phyloP scores from a whole-genome alignment of 345 rosid species.

The Brassica incana region DNA sequence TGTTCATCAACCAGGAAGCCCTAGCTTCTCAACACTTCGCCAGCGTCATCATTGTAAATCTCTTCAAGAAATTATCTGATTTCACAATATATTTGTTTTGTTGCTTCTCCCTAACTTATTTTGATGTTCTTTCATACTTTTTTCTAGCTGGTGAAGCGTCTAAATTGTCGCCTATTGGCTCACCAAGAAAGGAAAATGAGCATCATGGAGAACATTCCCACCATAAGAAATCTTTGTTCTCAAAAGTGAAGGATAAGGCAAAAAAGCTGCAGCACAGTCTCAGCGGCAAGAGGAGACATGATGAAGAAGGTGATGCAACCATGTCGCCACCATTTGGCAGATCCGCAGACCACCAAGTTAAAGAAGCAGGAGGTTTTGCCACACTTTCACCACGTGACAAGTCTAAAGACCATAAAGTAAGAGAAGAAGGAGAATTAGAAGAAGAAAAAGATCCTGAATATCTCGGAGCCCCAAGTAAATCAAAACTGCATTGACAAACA shows the following conservation, averaged over 20 bases:
- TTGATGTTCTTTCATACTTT: background rate
- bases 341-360: conserved; percentile 44
- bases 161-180: conserved; percentile 42
- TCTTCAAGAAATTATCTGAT: background rate
- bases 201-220: conserved; percentile 46
- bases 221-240: conserved; percentile 63
- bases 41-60: conserved; percentile 55
- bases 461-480: conserved; percentile 75
- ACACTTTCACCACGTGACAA: conserved; percentile 53
- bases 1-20: conserved; percentile 40
- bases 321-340: conserved; percentile 51
- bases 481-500: background rate
- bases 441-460: conserved; percentile 55
- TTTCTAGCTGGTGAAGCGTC: conserved; percentile 45
- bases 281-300: conserved; percentile 53
- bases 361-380: conserved; percentile 42
- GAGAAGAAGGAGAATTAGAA: conserved; percentile 34
- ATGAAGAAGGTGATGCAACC: conserved; percentile 46
- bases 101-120: background rate
- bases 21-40: conserved; percentile 44
- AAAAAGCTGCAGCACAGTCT: conserved; percentile 55
- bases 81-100: background rate
- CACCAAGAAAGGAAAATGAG: conserved; percentile 44
- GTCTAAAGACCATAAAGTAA: conserved; percentile 38
- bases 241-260: conserved; percentile 72